phyloP scores from a whole-genome alignment of 176 grass and related monocot species.

The bread wheat (Triticum aestivum) region IWGSC_CS_RefSeq_v2.1 NC_057806.1:551391917-551392416 shows the following conservation, averaged over 20 bases:
- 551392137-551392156: neutral
- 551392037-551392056: constrained; percentile 77
- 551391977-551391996: constrained; percentile 64
- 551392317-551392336: constrained; percentile 55
- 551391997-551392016: constrained; percentile 58
- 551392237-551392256: constrained; percentile 59
- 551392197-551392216: constrained; percentile 35
- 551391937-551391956: neutral
- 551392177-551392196: neutral
- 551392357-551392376: constrained; percentile 68
- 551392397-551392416: constrained; percentile 60
- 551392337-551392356: constrained; percentile 76
- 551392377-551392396: constrained; percentile 55
- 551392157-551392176: neutral
- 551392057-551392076: constrained; percentile 84
- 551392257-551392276: constrained; percentile 53
- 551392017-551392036: constrained; percentile 57
- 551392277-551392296: constrained; percentile 68
- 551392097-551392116: constrained; percentile 69
- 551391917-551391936: neutral
- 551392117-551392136: neutral
- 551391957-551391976: neutral
- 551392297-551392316: constrained; percentile 51
- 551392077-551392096: constrained; percentile 81
- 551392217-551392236: constrained; percentile 62